A percentile compares a stretch with the other conserved stretches of the same genome.
Evolutionary conservation across 2,329 filamentous ascomycete species (phyloP).

Genomic region (Claviceps cyperi): DNA sequence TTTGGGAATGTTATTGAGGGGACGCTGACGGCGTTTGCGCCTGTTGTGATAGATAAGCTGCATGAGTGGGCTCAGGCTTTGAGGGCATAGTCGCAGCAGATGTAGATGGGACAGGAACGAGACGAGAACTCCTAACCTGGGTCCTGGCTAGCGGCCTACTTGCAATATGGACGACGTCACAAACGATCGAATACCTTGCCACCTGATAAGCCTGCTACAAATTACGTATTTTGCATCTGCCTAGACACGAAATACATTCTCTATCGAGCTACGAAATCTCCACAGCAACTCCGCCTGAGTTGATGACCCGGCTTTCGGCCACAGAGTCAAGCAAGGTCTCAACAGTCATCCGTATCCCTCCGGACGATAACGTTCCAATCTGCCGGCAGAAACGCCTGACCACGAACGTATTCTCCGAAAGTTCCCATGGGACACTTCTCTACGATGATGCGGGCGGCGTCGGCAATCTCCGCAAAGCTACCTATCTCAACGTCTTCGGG

Average conservation of each 20-base stretch:
- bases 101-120: not conserved
- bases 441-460: not conserved
- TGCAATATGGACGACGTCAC: no score
- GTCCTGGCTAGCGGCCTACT: no score
- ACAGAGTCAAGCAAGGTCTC: no score
- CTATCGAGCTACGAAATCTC: no score
- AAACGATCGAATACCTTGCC: no score
- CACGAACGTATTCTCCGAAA: not conserved
- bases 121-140: not conserved
- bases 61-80: conserved; percentile 91
- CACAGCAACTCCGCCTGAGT: no score
- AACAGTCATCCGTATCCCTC: no score
- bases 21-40: conserved; percentile 76
- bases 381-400: not conserved
- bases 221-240: no score
- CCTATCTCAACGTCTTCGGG: not conserved
- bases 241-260: no score
- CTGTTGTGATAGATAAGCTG: conserved; percentile 85
- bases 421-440: not conserved
- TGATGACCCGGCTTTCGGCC: no score
- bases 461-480: not conserved
- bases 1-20: conserved; percentile 86
- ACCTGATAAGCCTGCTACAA: no score
- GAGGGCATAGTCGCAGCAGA: conserved; percentile 40
- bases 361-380: not conserved